These are phyloP conservation scores for Mycocalia duriaeana DNA, from an alignment of 1,284 basidiomycete genomes.

Conservation along the genomic window DNA sequence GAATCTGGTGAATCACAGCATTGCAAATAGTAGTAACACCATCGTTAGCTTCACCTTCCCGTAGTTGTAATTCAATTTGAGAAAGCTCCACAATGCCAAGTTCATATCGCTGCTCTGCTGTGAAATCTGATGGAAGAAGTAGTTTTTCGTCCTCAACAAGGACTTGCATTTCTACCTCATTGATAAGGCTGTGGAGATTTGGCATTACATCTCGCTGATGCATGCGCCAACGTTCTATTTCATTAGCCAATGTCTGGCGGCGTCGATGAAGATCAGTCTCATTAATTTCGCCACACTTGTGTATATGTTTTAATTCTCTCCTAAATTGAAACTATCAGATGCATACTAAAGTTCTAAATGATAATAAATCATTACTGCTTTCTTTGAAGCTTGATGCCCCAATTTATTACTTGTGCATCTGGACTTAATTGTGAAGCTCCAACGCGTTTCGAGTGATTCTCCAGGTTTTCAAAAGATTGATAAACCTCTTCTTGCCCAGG, in stretches of 20 bases:
- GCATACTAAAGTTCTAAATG: not conserved
- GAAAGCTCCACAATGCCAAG: conserved; percentile 3
- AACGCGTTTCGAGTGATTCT: not conserved
- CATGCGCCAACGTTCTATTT: conserved; percentile 1
- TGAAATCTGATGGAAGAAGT: conserved; percentile 1
- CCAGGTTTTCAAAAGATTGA: not conserved
- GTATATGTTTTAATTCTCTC: not conserved
- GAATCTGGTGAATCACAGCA: not conserved
- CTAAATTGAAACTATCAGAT: not conserved
- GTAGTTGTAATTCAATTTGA: conserved; percentile 6
- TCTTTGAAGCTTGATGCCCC: not conserved
- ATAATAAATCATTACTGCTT: not conserved
- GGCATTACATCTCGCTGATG: not conserved
- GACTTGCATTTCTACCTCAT: not conserved
- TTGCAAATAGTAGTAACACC: conserved; percentile 3
- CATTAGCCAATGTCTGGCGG: not conserved
- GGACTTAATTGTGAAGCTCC: not conserved
- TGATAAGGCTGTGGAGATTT: conserved; percentile 1
- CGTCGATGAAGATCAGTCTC: not conserved
- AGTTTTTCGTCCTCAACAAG: conserved; percentile 1
- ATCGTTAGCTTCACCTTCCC: conserved; percentile 14
- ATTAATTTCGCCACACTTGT: not conserved
- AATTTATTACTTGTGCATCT: not conserved
- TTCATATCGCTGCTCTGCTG: not conserved
- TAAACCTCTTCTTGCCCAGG: not conserved